Evolutionary conservation across 1,139 yeast genomes (phyloP).

Genomic region (Tardiomyces depauwii): DNA sequence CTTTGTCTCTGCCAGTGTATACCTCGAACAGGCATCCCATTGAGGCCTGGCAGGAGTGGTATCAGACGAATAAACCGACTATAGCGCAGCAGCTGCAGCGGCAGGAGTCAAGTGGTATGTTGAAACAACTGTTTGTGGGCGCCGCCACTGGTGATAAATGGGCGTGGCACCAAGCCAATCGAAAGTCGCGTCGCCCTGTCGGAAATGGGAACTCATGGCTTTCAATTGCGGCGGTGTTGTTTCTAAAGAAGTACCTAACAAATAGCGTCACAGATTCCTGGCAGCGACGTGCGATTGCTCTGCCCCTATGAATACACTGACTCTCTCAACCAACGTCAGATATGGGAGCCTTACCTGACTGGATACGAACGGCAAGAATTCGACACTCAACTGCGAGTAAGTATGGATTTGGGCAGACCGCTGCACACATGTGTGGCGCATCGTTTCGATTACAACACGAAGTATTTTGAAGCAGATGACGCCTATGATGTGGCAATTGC

Average conservation of each 20-base stretch:
- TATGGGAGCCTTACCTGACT: constrained; percentile 24
- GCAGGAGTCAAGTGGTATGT: neutral
- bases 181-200: too few relatives aligned
- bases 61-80: constrained; percentile 13
- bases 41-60: constrained; percentile 26
- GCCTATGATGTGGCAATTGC: too few relatives aligned
- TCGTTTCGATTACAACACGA: too few relatives aligned
- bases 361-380: constrained; percentile 23
- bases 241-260: too few relatives aligned
- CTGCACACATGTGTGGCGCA: too few relatives aligned
- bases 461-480: too few relatives aligned
- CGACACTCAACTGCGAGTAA: constrained; percentile 20
- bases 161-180: too few relatives aligned
- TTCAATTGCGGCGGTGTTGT: too few relatives aligned
- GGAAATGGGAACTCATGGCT: too few relatives aligned
- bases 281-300: constrained; percentile 12
- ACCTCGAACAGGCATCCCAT: constrained; percentile 17
- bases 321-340: constrained; percentile 22
- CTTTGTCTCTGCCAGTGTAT: neutral
- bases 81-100: constrained; percentile 2
- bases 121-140: too few relatives aligned
- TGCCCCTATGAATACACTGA: constrained; percentile 25
- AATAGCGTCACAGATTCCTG: constrained; percentile 3
- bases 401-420: constrained; percentile 6
- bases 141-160: too few relatives aligned